Base-by-base conservation (phyloP, 1,139 yeast genomes). In the Entelexis sorbosivorans region DNA sequence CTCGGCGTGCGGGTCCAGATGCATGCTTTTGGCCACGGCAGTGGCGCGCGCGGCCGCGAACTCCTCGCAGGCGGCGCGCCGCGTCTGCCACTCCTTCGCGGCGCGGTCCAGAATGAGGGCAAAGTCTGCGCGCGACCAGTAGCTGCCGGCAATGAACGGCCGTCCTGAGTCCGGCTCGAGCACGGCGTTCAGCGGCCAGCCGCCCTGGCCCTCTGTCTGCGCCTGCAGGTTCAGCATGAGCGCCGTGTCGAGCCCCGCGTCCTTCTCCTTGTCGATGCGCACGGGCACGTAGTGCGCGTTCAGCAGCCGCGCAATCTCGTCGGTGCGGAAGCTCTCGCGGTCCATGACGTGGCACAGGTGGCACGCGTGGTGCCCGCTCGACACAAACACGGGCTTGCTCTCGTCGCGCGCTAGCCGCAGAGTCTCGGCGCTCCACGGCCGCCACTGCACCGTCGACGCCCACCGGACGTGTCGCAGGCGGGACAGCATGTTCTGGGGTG, bases 101-200 rank as follows among this genome's bases (percentile, higher is more conserved):
- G 64, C 66, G 6, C 65, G 60, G 13, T 56, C 51, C 31, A 67
- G 54, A 13, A 67, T 63, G 22, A 61, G 63, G 17, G 57, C 58
- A 36, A 66, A 61, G 35, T 35, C 43, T 47, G 47, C 48, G 47
- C 54, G 68, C 2, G 68, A 63, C 69, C 70, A 68, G 54, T 66
- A 69, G 10, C 69, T 67, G 10, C 72, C 72, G 2, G 69, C 72
- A 51, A 61, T 66, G 26, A 68, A 64, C 10, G 73, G 72, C 42
- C 62, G 62, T 38, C 66, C 60, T 1, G 66, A 52, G 5, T 60
- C 64, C 0, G 73, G 73, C 1, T 63, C 63, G 49, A 69, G 57
- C 51, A 69, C 67, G 7, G 65, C 69, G 52, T 68, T 69, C 48
- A 69, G 55, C 2, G 73, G 73, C 73, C 73, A 69, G n/a, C 72